Conservation (phyloP, 2,329 filamentous ascomycete species). For the Thelonectria olida region DNA sequence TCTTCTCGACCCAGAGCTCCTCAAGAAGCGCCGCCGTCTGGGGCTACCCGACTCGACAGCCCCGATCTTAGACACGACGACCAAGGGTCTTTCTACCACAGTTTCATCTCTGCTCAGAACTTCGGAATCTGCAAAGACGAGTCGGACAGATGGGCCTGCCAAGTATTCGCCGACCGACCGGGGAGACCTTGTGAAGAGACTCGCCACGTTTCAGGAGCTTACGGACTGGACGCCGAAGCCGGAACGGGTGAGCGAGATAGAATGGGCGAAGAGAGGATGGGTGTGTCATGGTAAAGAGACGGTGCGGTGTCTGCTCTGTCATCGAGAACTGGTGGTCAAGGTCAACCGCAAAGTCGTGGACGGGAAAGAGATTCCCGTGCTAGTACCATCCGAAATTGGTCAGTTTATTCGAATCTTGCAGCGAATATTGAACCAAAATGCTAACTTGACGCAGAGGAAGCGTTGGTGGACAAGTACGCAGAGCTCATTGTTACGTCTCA, state of each 20-base stretch:
- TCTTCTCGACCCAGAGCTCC: constrained; percentile 50
- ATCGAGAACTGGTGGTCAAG: constrained; percentile 84
- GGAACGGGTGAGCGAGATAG: constrained; percentile 83
- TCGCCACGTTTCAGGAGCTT: constrained; percentile 90
- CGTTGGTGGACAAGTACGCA: constrained; percentile 79
- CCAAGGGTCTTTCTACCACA: constrained; percentile 30
- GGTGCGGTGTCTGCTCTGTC: constrained; percentile 86
- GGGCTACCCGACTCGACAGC: constrained; percentile 54
- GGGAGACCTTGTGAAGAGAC: constrained; percentile 78
- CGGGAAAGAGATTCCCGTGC: constrained; percentile 62
- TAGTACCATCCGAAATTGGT: constrained; percentile 69
- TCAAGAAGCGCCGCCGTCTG: constrained; percentile 64
- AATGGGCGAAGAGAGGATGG: constrained; percentile 96
- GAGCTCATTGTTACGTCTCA: constrained; percentile 80
- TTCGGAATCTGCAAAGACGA: constrained; percentile 29
- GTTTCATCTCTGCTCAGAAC: constrained; percentile 38
- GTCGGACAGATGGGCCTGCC: constrained; percentile 49
- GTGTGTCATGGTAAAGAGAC: constrained; percentile 83
- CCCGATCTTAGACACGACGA: constrained; percentile 38
- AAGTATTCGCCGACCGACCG: constrained; percentile 91
- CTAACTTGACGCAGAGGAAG: constrained; percentile 58
- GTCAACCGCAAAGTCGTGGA: constrained; percentile 69
- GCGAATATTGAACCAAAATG: neutral
- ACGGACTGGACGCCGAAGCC: constrained; percentile 96
- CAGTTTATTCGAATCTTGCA: constrained; percentile 10